Percentiles rank a stretch among this genome's conserved stretches.
phyloP scores from a whole-genome alignment of 805 yeast genomes.

The Yarrowia sp. region DNA sequence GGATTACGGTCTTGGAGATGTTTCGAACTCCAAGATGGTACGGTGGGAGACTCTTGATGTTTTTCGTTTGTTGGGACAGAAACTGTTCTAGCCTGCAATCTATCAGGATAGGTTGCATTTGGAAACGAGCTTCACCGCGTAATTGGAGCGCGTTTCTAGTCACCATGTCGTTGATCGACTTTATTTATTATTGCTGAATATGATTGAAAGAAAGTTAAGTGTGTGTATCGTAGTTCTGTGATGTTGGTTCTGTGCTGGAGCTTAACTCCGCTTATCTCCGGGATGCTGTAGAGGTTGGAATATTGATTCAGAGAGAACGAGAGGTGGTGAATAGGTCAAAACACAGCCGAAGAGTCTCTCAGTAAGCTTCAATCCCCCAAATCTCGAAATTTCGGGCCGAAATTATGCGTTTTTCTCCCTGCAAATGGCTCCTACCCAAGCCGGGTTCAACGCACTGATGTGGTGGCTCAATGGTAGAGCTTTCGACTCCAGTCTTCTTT shows the following conservation, averaged over 20 bases:
- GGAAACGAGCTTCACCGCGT: neutral
- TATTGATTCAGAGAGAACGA: too few species aligned
- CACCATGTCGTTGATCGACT: constrained; percentile 27
- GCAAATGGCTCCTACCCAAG: neutral
- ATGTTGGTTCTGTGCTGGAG: too few species aligned
- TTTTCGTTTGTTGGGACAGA: constrained; percentile 11
- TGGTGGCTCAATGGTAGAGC: constrained; percentile 83
- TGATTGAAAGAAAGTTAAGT: constrained; percentile 20
- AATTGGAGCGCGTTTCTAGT: neutral
- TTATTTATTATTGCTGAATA: constrained; percentile 16
- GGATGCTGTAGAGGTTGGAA: neutral
- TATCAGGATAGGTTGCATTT: constrained; percentile 17
- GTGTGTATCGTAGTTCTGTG: too few species aligned
- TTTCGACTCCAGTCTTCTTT: constrained; percentile 66
- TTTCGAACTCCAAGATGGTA: neutral
- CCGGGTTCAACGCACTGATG: constrained; percentile 20
- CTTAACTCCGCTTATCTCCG: too few species aligned
- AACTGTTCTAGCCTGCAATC: constrained; percentile 10
- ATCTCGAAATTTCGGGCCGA: neutral
- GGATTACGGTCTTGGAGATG: constrained; percentile 14
- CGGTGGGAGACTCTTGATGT: constrained; percentile 17
- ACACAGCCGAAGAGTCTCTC: too few species aligned
- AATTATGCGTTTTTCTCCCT: too few species aligned
- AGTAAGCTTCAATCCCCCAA: neutral
- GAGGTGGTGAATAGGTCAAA: too few species aligned